Percentiles rank a stretch among this genome's conserved stretches.
Conservation (phyloP, 1,284 basidiomycete species). For the Pulveroboletus sp. region DNA sequence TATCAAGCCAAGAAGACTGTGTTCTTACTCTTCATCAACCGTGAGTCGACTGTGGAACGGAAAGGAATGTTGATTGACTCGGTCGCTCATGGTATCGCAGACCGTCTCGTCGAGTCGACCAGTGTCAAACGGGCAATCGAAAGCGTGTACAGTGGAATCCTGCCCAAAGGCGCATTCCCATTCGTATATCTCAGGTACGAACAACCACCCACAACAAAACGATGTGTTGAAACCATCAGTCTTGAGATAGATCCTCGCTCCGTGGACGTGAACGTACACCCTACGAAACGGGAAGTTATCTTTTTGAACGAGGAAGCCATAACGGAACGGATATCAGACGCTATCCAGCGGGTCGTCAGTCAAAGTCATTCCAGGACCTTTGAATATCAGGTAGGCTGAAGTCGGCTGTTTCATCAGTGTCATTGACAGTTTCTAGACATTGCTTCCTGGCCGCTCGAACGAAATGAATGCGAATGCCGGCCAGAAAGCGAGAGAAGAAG, state of each 20-base stretch:
- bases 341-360: slow-evolving; percentile 68
- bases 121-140: slow-evolving; percentile 89
- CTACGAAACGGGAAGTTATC: slow-evolving; percentile 96
- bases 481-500: slow-evolving; percentile 40
- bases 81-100: slow-evolving; percentile 42
- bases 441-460: slow-evolving; percentile 56
- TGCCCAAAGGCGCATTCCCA: slow-evolving; percentile 91
- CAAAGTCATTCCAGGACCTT: slow-evolving; percentile 74
- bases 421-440: slow-evolving; percentile 46
- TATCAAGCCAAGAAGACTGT: slow-evolving; percentile 86
- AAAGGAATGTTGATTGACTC: not conserved
- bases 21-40: slow-evolving; percentile 96
- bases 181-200: slow-evolving; percentile 89
- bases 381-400: slow-evolving; percentile 70
- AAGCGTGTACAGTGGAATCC: slow-evolving; percentile 77
- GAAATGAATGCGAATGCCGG: slow-evolving; percentile 45
- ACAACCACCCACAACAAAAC: not conserved
- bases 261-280: slow-evolving; percentile 98
- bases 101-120: slow-evolving; percentile 90
- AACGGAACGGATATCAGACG: slow-evolving; percentile 77
- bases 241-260: slow-evolving; percentile 83
- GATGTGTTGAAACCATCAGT: slow-evolving; percentile 42
- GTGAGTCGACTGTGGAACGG: slow-evolving; percentile 51
- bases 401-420: not conserved
- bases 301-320: slow-evolving; percentile 94